These are phyloP conservation scores for Aspergillus sp. DNA, from an alignment of 2,329 filamentous ascomycete species.

Conservation along the genomic window DNA sequence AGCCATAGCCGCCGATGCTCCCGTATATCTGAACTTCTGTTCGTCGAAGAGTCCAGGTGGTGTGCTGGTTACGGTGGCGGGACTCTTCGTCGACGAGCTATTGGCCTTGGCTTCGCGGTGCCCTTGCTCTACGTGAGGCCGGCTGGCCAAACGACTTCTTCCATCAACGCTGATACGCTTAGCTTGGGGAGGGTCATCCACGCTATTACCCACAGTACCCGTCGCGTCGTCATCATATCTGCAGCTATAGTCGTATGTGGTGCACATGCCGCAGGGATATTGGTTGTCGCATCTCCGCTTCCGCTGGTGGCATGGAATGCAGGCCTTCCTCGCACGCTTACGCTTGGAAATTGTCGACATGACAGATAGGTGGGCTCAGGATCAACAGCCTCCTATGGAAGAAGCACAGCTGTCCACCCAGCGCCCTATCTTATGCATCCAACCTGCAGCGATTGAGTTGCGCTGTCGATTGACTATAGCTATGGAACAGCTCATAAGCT, in stretches of 20 bases:
- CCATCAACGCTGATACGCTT: conserved; percentile 17
- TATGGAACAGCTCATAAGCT: no score
- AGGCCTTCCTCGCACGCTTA: conserved; percentile 34
- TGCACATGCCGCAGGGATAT: conserved; percentile 35
- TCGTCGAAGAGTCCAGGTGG: conserved; percentile 32
- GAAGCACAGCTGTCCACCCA: no score
- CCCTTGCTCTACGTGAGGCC: conserved; percentile 2
- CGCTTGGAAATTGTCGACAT: conserved; percentile 28
- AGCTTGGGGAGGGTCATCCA: conserved; percentile 5
- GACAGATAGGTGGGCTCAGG: not conserved
- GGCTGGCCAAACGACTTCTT: conserved; percentile 2
- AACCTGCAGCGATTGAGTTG: no score
- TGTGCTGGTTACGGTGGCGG: conserved; percentile 7
- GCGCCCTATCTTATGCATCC: no score
- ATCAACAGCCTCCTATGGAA: no score
- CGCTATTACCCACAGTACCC: not conserved
- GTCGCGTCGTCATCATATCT: conserved; percentile 24
- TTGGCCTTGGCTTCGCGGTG: conserved; percentile 6
- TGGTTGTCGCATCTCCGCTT: conserved; percentile 36
- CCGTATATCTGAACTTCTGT: conserved; percentile 30
- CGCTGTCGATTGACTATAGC: no score
- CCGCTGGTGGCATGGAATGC: conserved; percentile 36
- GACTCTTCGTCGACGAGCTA: conserved; percentile 20
- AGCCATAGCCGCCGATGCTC: conserved; percentile 34
- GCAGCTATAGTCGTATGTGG: conserved; percentile 32